Evolutionary conservation across 1,284 basidiomycete genomes (phyloP), one percentile per base, ranked within the genome.

Genomic region (Sanghuangporus sanghuang): DNA sequence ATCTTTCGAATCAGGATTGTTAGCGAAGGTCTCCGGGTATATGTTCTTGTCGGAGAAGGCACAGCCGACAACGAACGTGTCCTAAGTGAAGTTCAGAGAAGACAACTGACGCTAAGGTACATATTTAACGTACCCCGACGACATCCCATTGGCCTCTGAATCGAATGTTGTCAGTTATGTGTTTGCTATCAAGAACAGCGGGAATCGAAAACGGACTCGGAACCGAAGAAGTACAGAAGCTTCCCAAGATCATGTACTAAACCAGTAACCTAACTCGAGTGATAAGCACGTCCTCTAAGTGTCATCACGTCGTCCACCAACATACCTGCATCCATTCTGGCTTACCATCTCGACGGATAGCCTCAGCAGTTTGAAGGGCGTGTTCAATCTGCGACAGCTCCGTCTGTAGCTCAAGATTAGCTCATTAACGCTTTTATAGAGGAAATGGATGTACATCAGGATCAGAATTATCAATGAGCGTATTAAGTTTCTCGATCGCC

Each of bases 241-340:
- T 95, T 95, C 63, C 93, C 93, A 63, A 95, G 85, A 73, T 95
- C 93, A 70, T 95, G 93, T 36, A 95, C 84, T 23, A 96, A 82
- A 1, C 94, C 94, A 32, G 91, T 87, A 64, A 94, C 85, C 69
- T 78, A 76, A 36, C 9, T 39, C 49, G 39, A 14, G 18, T 3
- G 35, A 14, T 35, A n/a, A 36, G 32, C 18, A n/a, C 3, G 8
- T 46, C 3, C 79, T 78, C 21, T n/a, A 9, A 36, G 32, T 49
- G 6, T 54, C 2, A 38, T 54, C 2, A 38, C 1, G 14, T 38
- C 5, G 16, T n/a, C 7, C 32, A 2, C 11, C 21, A 36, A 18
- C 77, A 75, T 61, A 81, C 75, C 78, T 95, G 92, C 90, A 92
- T 92, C 89, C 89, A 92, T 62, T 92, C 90, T 1, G 93, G 92